These are phyloP conservation scores for Lactifluus volemus DNA, from an alignment of 768 basidiomycete species.

Conservation along the genomic window DNA sequence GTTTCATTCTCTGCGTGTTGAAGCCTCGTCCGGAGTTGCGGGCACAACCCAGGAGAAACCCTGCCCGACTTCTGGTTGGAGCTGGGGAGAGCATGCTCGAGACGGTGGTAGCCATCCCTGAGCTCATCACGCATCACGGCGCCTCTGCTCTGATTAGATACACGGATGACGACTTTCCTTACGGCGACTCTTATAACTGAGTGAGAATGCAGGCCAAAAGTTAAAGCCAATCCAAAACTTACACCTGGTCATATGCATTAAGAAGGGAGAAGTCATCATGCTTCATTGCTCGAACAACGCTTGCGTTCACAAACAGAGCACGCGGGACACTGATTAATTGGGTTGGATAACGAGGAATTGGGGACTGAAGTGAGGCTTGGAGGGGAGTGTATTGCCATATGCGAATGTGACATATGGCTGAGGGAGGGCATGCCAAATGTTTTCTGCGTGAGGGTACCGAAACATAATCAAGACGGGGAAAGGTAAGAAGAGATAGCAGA, in stretches of 20 bases:
- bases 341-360: constrained; percentile 73
- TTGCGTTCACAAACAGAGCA: constrained; percentile 39
- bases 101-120: constrained; percentile 81
- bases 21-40: constrained; percentile 67
- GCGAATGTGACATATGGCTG: constrained; percentile 41
- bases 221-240: constrained; percentile 22
- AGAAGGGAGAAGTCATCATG: constrained; percentile 56
- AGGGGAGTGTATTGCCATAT: constrained; percentile 10
- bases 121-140: constrained; percentile 68
- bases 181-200: constrained; percentile 45
- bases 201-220: background rate
- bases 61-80: constrained; percentile 93
- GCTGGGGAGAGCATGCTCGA: constrained; percentile 84
- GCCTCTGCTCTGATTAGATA: constrained; percentile 88
- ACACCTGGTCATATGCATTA: constrained; percentile 44
- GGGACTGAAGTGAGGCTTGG: constrained; percentile 52
- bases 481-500: constrained; percentile 36
- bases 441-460: constrained; percentile 55
- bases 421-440: constrained; percentile 53
- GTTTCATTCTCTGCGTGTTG: constrained; percentile 76
- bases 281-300: constrained; percentile 37
- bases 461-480: constrained; percentile 47
- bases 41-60: constrained; percentile 83
- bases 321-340: constrained; percentile 36
- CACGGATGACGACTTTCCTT: constrained; percentile 88